Conservation (phyloP, 2,329 filamentous ascomycete species). For the Paraphoma sp. region DNA sequence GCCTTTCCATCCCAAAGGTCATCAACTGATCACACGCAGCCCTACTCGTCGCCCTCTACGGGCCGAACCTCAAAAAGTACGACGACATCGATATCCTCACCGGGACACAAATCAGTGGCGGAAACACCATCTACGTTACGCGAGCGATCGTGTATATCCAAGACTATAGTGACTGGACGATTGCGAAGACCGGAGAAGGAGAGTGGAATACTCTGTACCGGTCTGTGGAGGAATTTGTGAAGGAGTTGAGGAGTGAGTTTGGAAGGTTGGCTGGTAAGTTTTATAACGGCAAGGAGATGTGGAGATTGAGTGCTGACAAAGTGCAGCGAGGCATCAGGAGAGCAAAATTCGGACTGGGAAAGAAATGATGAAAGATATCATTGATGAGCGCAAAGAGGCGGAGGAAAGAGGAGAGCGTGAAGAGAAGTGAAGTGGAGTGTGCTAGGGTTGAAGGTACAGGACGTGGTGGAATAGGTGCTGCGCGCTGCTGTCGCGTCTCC, state of each 20-base stretch:
- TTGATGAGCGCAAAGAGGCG: no score
- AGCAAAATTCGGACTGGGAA: no score
- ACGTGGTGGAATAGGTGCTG: no score
- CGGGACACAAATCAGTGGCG: neutral
- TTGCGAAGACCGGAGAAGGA: neutral
- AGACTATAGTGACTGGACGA: neutral
- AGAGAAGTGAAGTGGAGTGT: no score
- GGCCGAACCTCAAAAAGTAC: neutral
- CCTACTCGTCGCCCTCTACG: neutral
- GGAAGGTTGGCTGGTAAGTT: neutral
- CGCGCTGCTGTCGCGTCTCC: no score
- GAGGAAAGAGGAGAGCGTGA: no score
- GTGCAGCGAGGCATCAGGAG: neutral
- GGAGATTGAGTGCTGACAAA: neutral
- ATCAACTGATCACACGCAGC: neutral
- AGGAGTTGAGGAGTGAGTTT: neutral
- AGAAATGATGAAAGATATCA: no score
- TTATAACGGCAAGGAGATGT: neutral
- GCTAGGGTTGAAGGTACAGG: no score
- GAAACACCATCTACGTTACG: neutral
- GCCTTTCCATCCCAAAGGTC: neutral
- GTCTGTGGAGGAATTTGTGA: neutral
- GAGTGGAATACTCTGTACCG: neutral
- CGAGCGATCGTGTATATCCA: neutral
- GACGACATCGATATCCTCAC: neutral